A percentile compares a stretch with the other conserved stretches of the same genome.
These are phyloP conservation scores for Bocquillonia castaneifolia DNA, from an alignment of 441 rosid genomes.

Conservation along the genomic window DNA sequence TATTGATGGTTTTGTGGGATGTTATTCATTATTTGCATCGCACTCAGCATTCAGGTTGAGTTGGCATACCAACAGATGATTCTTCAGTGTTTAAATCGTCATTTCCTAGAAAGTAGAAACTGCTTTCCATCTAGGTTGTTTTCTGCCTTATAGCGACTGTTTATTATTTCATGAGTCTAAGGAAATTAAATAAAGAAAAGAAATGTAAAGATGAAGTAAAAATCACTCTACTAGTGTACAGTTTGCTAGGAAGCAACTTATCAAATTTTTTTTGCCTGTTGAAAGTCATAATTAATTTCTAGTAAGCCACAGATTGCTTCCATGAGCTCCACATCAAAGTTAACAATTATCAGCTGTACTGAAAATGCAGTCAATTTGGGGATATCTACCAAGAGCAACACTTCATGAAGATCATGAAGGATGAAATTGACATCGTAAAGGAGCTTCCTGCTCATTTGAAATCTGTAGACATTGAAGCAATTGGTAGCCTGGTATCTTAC, in stretches of 20 bases:
- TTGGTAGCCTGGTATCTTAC: conserved; percentile 60
- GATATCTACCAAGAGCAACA: conserved; percentile 78
- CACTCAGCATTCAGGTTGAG: background rate
- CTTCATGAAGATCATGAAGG: conserved; percentile 52
- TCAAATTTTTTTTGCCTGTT: background rate
- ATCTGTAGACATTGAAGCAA: conserved; percentile 53
- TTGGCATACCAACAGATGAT: background rate
- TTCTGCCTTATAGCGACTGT: background rate
- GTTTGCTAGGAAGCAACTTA: background rate
- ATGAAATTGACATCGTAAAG: conserved; percentile 61
- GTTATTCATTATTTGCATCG: background rate
- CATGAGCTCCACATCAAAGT: background rate
- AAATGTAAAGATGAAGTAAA: background rate
- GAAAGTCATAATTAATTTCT: background rate
- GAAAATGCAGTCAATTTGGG: conserved; percentile 71
- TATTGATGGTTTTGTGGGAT: background rate
- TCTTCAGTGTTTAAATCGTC: background rate
- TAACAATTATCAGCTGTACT: background rate
- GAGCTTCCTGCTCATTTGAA: conserved; percentile 68
- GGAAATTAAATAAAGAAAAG: background rate
- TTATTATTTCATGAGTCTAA: background rate
- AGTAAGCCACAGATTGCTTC: too few relatives aligned
- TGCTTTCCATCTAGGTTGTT: background rate
- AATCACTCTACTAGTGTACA: background rate
- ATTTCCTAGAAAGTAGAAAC: background rate